These are phyloP conservation scores for Xylariaceae sp. DNA, from an alignment of 2,329 filamentous ascomycete species.

Conservation along the genomic window DNA sequence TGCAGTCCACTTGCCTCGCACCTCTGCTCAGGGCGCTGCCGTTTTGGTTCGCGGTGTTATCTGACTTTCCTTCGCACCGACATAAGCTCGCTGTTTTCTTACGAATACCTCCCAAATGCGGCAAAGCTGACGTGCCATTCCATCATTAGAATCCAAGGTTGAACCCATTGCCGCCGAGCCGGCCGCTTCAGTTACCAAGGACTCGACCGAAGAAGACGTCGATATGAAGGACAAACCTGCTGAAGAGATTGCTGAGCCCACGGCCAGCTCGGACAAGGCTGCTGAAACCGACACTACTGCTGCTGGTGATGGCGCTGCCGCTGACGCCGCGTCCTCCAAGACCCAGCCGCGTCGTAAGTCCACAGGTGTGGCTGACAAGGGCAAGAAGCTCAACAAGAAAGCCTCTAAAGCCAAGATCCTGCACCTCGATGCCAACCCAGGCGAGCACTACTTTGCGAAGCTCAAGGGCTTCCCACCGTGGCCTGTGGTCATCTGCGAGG, in stretches of 20 bases:
- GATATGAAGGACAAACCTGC: slow-evolving; percentile 31
- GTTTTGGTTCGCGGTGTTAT: too few species aligned
- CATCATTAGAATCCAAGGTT: slow-evolving; percentile 10
- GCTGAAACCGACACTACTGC: not conserved
- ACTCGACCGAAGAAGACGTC: slow-evolving; percentile 28
- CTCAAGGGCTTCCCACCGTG: slow-evolving; percentile 93
- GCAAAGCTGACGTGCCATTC: slow-evolving; percentile 6
- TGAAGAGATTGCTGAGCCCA: slow-evolving; percentile 22
- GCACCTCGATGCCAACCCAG: slow-evolving; percentile 79
- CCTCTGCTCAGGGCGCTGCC: not conserved
- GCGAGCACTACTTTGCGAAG: slow-evolving; percentile 88
- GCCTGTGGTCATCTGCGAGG: slow-evolving; percentile 92
- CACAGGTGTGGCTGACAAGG: slow-evolving; percentile 62
- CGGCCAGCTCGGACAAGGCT: slow-evolving; percentile 17
- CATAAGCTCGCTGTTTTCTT: not conserved
- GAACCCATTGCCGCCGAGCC: slow-evolving; percentile 10
- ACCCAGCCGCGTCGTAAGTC: slow-evolving; percentile 70
- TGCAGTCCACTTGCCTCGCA: not conserved
- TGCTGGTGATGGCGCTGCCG: slow-evolving; percentile 9
- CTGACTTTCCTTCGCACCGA: not conserved
- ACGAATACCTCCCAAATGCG: not conserved
- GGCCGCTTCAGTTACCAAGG: slow-evolving; percentile 26
- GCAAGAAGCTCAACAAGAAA: slow-evolving; percentile 83
- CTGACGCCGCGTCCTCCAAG: slow-evolving; percentile 24
- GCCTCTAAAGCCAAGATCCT: slow-evolving; percentile 70